Conservation (phyloP, 2,329 filamentous ascomycete species). For the Neonectria sp. region DNA sequence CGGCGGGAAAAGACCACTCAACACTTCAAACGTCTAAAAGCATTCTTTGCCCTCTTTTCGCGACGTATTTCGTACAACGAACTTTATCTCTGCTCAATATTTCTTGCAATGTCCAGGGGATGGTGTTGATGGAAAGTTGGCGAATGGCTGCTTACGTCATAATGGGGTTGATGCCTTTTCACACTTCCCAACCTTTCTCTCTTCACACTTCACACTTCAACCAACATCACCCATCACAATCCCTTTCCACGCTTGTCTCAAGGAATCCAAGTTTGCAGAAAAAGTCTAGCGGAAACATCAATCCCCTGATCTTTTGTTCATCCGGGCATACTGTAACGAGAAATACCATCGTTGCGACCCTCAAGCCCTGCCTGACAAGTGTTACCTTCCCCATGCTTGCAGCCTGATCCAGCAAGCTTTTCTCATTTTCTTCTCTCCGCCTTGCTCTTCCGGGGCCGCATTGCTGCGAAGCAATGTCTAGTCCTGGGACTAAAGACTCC, state of each 20-base stretch:
- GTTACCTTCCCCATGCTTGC: constrained; percentile 40
- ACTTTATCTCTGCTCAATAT: neutral
- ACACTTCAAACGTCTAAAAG: constrained; percentile 19
- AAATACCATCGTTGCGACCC: constrained; percentile 21
- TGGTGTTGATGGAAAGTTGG: neutral
- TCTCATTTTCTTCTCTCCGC: constrained; percentile 10
- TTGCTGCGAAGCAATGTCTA: constrained; percentile 34
- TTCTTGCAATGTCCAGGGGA: neutral
- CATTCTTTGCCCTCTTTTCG: neutral
- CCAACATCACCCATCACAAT: constrained; percentile 9
- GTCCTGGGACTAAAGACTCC: constrained; percentile 16
- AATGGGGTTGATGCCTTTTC: neutral
- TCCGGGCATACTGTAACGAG: constrained; percentile 22
- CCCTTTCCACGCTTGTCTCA: constrained; percentile 13
- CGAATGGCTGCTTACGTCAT: constrained; percentile 30
- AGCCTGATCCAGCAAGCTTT: constrained; percentile 22
- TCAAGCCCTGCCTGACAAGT: constrained; percentile 40
- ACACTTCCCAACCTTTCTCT: neutral
- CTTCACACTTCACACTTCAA: neutral
- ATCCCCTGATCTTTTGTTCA: constrained; percentile 8
- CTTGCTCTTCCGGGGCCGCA: constrained; percentile 15
- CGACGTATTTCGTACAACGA: neutral
- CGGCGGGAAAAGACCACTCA: constrained; percentile 35
- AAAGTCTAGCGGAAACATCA: constrained; percentile 8
- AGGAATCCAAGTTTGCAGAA: constrained; percentile 5